These are phyloP conservation scores for Helenozyma rhizophorensis DNA, from an alignment of 805 yeast species.

Conservation along the genomic window DNA sequence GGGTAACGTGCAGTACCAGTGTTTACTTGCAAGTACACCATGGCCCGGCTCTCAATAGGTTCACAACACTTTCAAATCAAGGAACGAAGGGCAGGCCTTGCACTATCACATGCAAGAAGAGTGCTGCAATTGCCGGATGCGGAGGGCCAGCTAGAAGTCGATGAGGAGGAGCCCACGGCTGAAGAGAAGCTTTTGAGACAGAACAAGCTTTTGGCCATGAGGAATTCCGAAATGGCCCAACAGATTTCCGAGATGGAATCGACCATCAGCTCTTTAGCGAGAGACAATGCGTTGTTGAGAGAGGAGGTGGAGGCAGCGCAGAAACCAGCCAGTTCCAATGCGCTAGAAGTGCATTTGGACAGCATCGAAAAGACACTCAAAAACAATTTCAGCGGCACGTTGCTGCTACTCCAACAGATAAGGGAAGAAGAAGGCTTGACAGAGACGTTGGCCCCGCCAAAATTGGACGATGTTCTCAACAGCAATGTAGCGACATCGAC, in stretches of 20 bases:
- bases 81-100: slow-evolving; percentile 1
- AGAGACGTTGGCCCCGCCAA: too few relatives aligned
- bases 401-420: too few relatives aligned
- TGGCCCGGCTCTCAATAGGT: slow-evolving; percentile 14
- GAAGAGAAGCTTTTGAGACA: slow-evolving; percentile 33
- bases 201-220: slow-evolving; percentile 57
- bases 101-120: not conserved
- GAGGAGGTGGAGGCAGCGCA: slow-evolving; percentile 25
- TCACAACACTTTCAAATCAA: slow-evolving; percentile 10
- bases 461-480: not conserved
- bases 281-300: slow-evolving; percentile 35
- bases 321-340: not conserved
- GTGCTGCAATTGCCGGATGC: not conserved
- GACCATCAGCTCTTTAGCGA: slow-evolving; percentile 44
- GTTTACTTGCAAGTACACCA: slow-evolving; percentile 4
- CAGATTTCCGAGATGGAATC: slow-evolving; percentile 51
- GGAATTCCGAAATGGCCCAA: slow-evolving; percentile 49
- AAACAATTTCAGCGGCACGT: too few relatives aligned
- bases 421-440: too few relatives aligned
- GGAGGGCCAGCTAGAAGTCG: too few relatives aligned
- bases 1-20: slow-evolving; percentile 1
- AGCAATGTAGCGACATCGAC: too few relatives aligned
- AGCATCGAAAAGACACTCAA: too few relatives aligned
- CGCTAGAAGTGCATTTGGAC: not conserved
- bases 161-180: not conserved